Percentiles rank a stretch among this genome's conserved stretches.
phyloP scores from a whole-genome alignment of 106 monocot genomes.

The Ottelia alismoides region DNA sequence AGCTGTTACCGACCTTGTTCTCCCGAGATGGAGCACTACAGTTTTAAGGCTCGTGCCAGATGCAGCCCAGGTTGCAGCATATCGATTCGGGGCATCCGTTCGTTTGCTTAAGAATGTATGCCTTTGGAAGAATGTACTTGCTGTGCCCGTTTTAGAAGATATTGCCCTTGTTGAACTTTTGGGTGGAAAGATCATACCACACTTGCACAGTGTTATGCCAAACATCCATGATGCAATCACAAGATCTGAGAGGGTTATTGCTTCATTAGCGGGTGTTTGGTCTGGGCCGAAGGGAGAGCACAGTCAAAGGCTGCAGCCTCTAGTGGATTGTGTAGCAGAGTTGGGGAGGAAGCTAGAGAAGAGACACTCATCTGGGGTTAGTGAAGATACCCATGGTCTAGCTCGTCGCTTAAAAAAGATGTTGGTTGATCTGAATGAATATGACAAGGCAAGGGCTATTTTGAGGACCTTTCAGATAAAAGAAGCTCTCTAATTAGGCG shows the following conservation, averaged over 20 bases:
- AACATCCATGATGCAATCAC: conserved; percentile 75
- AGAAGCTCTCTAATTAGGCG: conserved; percentile 51
- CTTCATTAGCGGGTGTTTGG: conserved; percentile 68
- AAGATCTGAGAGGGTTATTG: conserved; percentile 71
- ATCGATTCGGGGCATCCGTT: conserved; percentile 66
- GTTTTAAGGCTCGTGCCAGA: conserved; percentile 59
- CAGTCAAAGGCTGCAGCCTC: conserved; percentile 51
- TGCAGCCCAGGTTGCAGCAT: conserved; percentile 63
- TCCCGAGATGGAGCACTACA: conserved; percentile 60
- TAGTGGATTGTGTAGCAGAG: conserved; percentile 62
- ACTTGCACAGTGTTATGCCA: conserved; percentile 53
- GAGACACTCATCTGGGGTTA: conserved; percentile 40
- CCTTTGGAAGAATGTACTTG: conserved; percentile 73
- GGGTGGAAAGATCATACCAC: conserved; percentile 59
- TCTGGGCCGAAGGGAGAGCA: conserved; percentile 37
- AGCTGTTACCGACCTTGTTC: conserved; percentile 28
- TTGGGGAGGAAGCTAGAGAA: conserved; percentile 69
- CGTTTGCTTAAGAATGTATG: conserved; percentile 79
- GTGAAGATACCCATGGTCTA: conserved; percentile 46
- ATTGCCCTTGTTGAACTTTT: conserved; percentile 75
- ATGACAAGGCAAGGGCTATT: conserved; percentile 57
- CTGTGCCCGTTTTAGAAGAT: conserved; percentile 53
- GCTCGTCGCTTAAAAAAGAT: conserved; percentile 79
- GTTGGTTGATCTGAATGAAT: conserved; percentile 64
- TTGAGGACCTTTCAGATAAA: conserved; percentile 49